A percentile compares a stretch with the other conserved stretches of the same genome.
These are phyloP conservation scores for Cercospora sp. DNA, from an alignment of 2,329 filamentous ascomycete genomes.

Conservation along the genomic window DNA sequence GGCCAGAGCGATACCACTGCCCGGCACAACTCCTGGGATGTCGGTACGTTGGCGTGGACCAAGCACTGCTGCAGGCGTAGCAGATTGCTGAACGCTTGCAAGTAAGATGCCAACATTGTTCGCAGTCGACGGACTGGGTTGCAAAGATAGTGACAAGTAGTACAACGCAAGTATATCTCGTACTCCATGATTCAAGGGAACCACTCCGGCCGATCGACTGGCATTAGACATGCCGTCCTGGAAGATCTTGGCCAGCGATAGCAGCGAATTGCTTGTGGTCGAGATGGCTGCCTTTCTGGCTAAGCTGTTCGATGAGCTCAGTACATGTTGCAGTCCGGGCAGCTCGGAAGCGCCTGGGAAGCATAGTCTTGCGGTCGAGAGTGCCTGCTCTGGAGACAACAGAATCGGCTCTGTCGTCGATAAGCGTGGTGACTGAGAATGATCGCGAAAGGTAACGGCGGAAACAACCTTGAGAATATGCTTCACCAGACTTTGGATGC, in stretches of 20 bases:
- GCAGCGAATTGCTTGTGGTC: constrained; percentile 90
- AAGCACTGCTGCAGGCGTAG: constrained; percentile 31
- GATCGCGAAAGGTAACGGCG: constrained; percentile 30
- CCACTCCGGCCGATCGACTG: constrained; percentile 43
- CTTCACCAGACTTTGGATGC: constrained; percentile 75
- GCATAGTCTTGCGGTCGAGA: constrained; percentile 77
- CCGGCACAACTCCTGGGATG: constrained; percentile 77
- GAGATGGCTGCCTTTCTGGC: constrained; percentile 79
- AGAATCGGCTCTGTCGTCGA: constrained; percentile 65
- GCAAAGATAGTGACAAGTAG: constrained; percentile 89
- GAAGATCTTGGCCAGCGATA: constrained; percentile 95
- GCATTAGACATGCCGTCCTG: constrained; percentile 90
- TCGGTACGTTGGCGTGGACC: constrained; percentile 39
- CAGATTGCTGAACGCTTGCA: constrained; percentile 82
- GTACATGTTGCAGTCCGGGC: constrained; percentile 72
- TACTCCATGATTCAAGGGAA: constrained; percentile 65
- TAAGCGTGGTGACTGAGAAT: constrained; percentile 20
- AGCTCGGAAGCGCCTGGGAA: constrained; percentile 75
- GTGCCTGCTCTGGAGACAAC: constrained; percentile 77
- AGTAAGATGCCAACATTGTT: constrained; percentile 97
- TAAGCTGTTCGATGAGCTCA: constrained; percentile 58
- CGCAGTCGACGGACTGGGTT: constrained; percentile 93
- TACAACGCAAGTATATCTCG: constrained; percentile 92
- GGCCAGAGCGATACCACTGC: constrained; percentile 83
- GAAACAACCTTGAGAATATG: constrained; percentile 71